phyloP scores from a whole-genome alignment of 169 alveolate genomes.

The Condylostoma magnum region DNA sequence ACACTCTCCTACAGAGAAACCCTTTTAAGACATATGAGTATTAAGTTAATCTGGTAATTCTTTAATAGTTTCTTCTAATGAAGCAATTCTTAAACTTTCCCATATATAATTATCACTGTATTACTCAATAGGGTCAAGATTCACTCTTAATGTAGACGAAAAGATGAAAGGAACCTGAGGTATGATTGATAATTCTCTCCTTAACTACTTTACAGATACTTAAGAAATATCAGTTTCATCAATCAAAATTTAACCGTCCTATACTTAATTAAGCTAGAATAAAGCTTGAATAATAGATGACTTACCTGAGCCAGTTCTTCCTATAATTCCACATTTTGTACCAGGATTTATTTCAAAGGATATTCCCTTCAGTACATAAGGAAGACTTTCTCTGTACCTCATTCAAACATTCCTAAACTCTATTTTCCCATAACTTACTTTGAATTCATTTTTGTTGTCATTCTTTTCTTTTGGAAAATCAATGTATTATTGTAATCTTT shows the following conservation, averaged over 20 bases:
- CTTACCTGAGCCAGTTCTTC: slow-evolving; percentile 90
- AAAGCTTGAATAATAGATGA: slow-evolving; percentile 51
- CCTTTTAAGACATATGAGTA: slow-evolving; percentile 32
- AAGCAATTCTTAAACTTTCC: slow-evolving; percentile 66
- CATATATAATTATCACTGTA: slow-evolving; percentile 66
- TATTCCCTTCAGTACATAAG: slow-evolving; percentile 55
- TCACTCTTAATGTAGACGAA: slow-evolving; percentile 85
- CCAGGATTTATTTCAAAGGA: slow-evolving; percentile 51
- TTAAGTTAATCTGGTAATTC: slow-evolving; percentile 46
- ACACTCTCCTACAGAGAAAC: slow-evolving; percentile 78
- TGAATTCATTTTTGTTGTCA: too few relatives aligned
- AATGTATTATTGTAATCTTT: too few relatives aligned
- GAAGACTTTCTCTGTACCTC: slow-evolving; percentile 54
- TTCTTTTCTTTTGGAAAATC: too few relatives aligned
- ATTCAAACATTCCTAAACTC: slow-evolving; percentile 31
- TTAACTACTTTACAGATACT: slow-evolving; percentile 47
- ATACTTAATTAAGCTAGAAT: slow-evolving; percentile 64
- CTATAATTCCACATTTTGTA: slow-evolving; percentile 84
- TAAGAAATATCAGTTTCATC: slow-evolving; percentile 62
- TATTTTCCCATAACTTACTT: slow-evolving; percentile 34
- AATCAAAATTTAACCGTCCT: slow-evolving; percentile 59
- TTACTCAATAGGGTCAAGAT: slow-evolving; percentile 87
- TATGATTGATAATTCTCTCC: slow-evolving; percentile 62
- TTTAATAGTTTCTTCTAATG: slow-evolving; percentile 21
- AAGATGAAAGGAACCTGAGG: slow-evolving; percentile 80